Conservation (phyloP, 257 asterid genomes). For the Solanum tarapatanum region DNA sequence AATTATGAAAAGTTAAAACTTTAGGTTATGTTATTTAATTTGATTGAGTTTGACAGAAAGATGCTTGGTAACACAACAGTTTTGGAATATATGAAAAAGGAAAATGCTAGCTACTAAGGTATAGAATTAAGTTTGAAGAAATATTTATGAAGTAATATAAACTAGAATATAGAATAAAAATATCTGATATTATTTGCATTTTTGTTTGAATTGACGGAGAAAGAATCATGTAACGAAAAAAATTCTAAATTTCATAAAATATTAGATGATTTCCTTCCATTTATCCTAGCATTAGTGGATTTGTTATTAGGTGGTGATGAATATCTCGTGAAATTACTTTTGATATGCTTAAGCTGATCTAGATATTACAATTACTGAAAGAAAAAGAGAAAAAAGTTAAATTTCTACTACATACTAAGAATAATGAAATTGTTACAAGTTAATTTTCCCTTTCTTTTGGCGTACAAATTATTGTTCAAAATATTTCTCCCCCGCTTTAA, state of each 20-base stretch:
- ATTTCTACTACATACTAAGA: neutral
- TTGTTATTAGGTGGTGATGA: neutral
- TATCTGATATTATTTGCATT: neutral
- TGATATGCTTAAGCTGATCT: fast-evolving
- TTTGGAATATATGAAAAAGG: neutral
- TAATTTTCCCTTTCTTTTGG: neutral
- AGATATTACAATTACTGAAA: neutral
- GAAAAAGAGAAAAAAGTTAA: neutral
- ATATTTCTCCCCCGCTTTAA: neutral
- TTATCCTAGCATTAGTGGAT: neutral
- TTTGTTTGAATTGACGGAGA: neutral
- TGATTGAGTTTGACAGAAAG: neutral
- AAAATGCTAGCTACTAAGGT: neutral
- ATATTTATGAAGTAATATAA: neutral
- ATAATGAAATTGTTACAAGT: neutral
- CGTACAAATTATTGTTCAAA: neutral
- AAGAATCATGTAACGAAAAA: neutral
- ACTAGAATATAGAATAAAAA: neutral
- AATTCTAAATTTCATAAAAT: neutral
- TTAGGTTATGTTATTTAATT: neutral
- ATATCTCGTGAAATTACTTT: neutral
- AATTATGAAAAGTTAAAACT: neutral
- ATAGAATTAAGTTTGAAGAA: neutral
- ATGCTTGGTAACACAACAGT: neutral
- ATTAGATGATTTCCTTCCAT: neutral